Evolutionary conservation across 108 stramenopile genomes (phyloP).

Genomic region (Chaetoceros tenuissimus): DNA sequence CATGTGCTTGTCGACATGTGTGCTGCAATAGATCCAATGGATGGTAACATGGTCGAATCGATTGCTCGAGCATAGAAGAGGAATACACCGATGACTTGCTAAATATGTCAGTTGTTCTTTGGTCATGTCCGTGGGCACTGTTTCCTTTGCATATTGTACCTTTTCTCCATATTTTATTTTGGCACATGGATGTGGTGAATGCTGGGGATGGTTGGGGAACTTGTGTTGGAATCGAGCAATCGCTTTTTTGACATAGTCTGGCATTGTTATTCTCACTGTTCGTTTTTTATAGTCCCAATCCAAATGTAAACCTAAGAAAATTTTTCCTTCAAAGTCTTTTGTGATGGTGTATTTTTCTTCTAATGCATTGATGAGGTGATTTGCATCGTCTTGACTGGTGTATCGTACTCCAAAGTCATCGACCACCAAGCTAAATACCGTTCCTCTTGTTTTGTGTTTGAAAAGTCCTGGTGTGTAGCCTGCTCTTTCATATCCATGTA

Average conservation of each 20-base stretch:
- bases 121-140: conserved; percentile 5
- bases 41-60: conserved; percentile 23
- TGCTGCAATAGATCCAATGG: conserved; percentile 14
- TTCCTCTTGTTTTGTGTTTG: conserved; percentile 17
- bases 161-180: conserved; percentile 29
- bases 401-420: conserved; percentile 49
- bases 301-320: conserved; percentile 26
- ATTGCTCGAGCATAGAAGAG: conserved; percentile 32
- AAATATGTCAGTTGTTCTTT: conserved; percentile 16
- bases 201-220: conserved; percentile 19
- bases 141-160: conserved; percentile 24
- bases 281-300: conserved; percentile 33
- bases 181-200: conserved; percentile 24
- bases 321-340: conserved; percentile 17
- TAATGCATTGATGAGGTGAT: conserved; percentile 30
- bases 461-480: conserved; percentile 24
- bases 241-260: conserved; percentile 27
- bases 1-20: conserved; percentile 15
- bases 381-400: conserved; percentile 12
- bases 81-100: conserved; percentile 29
- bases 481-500: conserved; percentile 19
- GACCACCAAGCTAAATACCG: conserved; percentile 34
- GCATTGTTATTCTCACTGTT: conserved; percentile 29
- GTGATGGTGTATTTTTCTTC: conserved; percentile 10
- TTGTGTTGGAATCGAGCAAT: conserved; percentile 24